Evolutionary conservation across 495 filamentous ascomycete species (phyloP), one percentile per base, ranked within the genome.

Genomic region (Neurospora sp.): DNA sequence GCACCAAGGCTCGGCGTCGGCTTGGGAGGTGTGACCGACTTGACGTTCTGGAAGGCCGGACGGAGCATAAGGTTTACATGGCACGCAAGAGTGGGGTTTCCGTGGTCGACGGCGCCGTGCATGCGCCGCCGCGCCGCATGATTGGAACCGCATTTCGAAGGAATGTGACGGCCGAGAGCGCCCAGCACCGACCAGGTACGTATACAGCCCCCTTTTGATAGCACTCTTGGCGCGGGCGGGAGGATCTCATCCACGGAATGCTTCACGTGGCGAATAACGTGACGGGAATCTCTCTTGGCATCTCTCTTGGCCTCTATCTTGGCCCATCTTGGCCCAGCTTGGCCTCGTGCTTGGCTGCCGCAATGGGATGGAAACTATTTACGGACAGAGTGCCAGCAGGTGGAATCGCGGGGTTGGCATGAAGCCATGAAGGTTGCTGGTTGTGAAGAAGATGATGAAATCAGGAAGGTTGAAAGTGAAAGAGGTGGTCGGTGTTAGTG

Each of bases 231-330:
- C 27, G 46, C 6, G 35, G 12, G 2, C 54, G 54, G 54, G 27
- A 18, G 12, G 14, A 66, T 66, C 54, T 66, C 54, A 66, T 66
- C 54, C 54, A 66, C 31, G 41, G 18, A 69, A 44, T 41, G n/a
- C 20, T 37, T 66, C 72, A 73, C 62, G 72, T 73, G 72, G 72
- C 72, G 39, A 73, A n/a, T 8, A 73, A 37, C 62, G n/a, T 73
- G 62, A 70, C n/a, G 39, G 40, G 5, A 5, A 39, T 37, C 31
- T 18, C 31, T 38, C 71, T 72, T 38, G 39, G 39, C 37, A 23
- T 18, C 12, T 16, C 1, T 62, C 54, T 62, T 35, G 23, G 54
- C 54, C 54, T 35, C 35, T 35, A 35, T 35, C 35, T 35, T 35
- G 35, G 35, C 35, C 35, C 48, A 14, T 31, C 27, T 66, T 66